Conservation (phyloP, 2,329 filamentous ascomycete genomes). For the Cephalotrichum gorgonifer region DNA sequence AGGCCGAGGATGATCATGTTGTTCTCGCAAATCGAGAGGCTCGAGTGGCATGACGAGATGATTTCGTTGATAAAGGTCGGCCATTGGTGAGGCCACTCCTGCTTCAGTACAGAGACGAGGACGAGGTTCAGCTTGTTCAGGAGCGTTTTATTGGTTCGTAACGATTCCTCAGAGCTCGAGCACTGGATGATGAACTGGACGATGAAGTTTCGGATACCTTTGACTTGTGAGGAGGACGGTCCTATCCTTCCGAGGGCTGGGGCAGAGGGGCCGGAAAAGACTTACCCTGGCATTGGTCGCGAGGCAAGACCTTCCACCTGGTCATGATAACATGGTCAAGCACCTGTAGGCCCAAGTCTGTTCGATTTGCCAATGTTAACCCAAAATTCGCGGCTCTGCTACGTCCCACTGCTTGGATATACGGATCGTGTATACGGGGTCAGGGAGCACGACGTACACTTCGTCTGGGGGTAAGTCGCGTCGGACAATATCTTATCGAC, state of each 20-base stretch:
- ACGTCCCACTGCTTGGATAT: neutral
- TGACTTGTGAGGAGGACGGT: neutral
- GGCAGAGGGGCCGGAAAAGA: neutral
- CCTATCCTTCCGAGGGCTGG: neutral
- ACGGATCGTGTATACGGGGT: neutral
- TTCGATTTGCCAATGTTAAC: neutral
- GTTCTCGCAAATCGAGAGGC: conserved; percentile 96
- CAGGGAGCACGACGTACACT: conserved; percentile 54
- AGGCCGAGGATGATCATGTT: conserved; percentile 98
- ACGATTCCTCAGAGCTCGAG: conserved; percentile 79
- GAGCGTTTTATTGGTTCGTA: conserved; percentile 75
- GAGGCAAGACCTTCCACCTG: conserved; percentile 93
- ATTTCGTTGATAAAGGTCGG: conserved; percentile 99
- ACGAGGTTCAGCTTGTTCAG: conserved; percentile 98
- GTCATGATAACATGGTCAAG: conserved; percentile 98
- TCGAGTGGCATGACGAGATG: conserved; percentile 89
- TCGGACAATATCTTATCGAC: conserved; percentile 95
- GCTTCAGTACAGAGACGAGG: conserved; percentile 93
- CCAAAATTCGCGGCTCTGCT: neutral
- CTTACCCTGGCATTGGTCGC: conserved; percentile 82
- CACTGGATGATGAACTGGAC: conserved; percentile 96
- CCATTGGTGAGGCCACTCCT: conserved; percentile 99
- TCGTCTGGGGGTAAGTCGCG: conserved; percentile 88
- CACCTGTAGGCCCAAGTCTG: conserved; percentile 89
- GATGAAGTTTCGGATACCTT: conserved; percentile 97